A percentile compares a stretch with the other conserved stretches of the same genome.
Conservation (phyloP, 2,329 filamentous ascomycete genomes). For the Alternaria gaisen region DNA sequence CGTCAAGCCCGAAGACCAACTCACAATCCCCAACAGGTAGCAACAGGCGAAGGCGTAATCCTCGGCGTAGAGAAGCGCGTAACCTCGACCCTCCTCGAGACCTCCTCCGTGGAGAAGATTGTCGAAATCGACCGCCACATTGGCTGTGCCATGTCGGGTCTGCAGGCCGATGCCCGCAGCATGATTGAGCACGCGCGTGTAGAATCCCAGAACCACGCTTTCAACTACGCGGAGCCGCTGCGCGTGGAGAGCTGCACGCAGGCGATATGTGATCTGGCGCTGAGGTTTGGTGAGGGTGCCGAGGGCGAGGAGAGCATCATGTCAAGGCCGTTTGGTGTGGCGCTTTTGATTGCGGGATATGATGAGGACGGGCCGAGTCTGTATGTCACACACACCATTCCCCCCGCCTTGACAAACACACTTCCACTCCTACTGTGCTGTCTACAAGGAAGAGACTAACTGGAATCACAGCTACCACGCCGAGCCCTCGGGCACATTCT, state of each 20-base stretch:
- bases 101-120: slow-evolving; percentile 98
- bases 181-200: slow-evolving; percentile 99
- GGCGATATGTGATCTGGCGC: slow-evolving; percentile 95
- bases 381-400: slow-evolving; percentile 53
- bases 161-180: slow-evolving; percentile 96
- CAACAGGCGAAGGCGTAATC: slow-evolving; percentile 93
- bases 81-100: slow-evolving; percentile 95
- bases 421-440: not conserved
- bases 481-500: slow-evolving; percentile 97
- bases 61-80: slow-evolving; percentile 99
- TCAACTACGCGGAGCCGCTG: slow-evolving; percentile 96
- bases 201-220: slow-evolving; percentile 95
- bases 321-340: slow-evolving; percentile 96
- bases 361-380: slow-evolving; percentile 97
- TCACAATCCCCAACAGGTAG: slow-evolving; percentile 61
- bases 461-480: slow-evolving; percentile 77
- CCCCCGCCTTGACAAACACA: too few species aligned
- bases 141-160: slow-evolving; percentile 96
- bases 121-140: slow-evolving; percentile 99
- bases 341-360: slow-evolving; percentile 93
- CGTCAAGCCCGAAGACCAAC: not conserved
- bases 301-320: slow-evolving; percentile 99
- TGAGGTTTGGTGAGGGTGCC: slow-evolving; percentile 96
- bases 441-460: not conserved
- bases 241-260: slow-evolving; percentile 98